Evolutionary conservation across 2,329 filamentous ascomycete genomes (phyloP).

Genomic region (Diaporthe eres): DNA sequence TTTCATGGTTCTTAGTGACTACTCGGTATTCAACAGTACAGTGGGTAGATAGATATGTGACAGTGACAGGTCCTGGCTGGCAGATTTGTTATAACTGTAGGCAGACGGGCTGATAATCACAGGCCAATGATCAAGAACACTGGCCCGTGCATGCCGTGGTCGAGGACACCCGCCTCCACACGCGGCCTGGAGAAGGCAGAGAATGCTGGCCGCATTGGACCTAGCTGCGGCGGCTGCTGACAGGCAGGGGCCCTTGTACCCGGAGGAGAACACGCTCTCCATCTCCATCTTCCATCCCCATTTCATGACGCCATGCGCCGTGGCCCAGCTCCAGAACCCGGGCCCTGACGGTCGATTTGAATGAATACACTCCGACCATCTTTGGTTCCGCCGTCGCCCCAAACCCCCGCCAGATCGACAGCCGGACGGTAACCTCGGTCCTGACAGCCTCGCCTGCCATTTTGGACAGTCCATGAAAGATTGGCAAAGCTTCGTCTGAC

Average conservation of each 20-base stretch:
- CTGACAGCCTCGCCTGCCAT: background rate
- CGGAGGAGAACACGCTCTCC: slow-evolving; percentile 6
- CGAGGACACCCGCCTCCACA: background rate
- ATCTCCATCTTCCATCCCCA: slow-evolving; percentile 20
- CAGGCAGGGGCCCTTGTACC: slow-evolving; percentile 20
- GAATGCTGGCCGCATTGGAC: slow-evolving; percentile 5
- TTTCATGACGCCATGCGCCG: slow-evolving; percentile 37
- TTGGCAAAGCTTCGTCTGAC: slow-evolving; percentile 22
- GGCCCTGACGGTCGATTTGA: background rate
- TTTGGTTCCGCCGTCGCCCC: slow-evolving; percentile 3
- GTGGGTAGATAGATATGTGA: background rate
- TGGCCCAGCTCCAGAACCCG: slow-evolving; percentile 28
- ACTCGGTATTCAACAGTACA: background rate
- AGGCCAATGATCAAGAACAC: background rate
- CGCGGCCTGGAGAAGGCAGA: background rate
- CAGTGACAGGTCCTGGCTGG: background rate
- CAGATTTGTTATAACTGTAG: background rate
- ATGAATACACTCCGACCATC: background rate
- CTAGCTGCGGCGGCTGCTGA: background rate
- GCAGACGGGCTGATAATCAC: background rate
- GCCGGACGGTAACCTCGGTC: slow-evolving; percentile 6
- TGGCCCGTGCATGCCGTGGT: slow-evolving; percentile 12
- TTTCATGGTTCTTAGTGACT: too few species aligned
- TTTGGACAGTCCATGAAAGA: background rate
- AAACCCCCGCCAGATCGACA: background rate